These are phyloP conservation scores for Ascoidea tarda DNA, from an alignment of 805 yeast species.

Conservation along the genomic window DNA sequence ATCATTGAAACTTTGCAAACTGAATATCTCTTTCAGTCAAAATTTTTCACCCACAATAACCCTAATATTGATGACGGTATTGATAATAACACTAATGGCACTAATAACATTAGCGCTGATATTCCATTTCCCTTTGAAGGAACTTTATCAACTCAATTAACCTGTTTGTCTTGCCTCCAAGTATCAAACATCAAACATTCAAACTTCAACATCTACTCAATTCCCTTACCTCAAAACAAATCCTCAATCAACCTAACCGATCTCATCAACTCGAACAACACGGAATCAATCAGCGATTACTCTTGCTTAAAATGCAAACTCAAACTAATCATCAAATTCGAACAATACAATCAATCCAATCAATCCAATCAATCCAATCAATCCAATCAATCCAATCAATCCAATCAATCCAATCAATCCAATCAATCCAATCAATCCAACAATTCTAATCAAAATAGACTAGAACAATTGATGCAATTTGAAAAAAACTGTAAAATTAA, in stretches of 20 bases:
- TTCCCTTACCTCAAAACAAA: slow-evolving; percentile 44
- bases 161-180: slow-evolving; percentile 60
- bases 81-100: not conserved
- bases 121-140: slow-evolving; percentile 56
- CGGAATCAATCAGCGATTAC: slow-evolving; percentile 65
- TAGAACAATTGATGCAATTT: slow-evolving; percentile 21
- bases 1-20: slow-evolving; percentile 64
- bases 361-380: not conserved
- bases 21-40: slow-evolving; percentile 36
- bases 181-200: slow-evolving; percentile 44
- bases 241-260: slow-evolving; percentile 24
- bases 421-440: not conserved
- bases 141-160: slow-evolving; percentile 45
- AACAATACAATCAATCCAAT: slow-evolving; percentile 13
- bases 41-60: slow-evolving; percentile 14
- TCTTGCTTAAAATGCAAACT: slow-evolving; percentile 65
- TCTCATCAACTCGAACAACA: slow-evolving; percentile 40
- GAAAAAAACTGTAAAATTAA: slow-evolving; percentile 34
- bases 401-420: not conserved
- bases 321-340: slow-evolving; percentile 24
- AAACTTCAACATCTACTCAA: slow-evolving; percentile 43
- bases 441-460: slow-evolving; percentile 17
- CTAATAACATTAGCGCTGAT: not conserved
- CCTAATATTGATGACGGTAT: slow-evolving; percentile 7
- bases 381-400: not conserved